Conservation (phyloP, 768 basidiomycete genomes). For the Trametes punicea region DNA sequence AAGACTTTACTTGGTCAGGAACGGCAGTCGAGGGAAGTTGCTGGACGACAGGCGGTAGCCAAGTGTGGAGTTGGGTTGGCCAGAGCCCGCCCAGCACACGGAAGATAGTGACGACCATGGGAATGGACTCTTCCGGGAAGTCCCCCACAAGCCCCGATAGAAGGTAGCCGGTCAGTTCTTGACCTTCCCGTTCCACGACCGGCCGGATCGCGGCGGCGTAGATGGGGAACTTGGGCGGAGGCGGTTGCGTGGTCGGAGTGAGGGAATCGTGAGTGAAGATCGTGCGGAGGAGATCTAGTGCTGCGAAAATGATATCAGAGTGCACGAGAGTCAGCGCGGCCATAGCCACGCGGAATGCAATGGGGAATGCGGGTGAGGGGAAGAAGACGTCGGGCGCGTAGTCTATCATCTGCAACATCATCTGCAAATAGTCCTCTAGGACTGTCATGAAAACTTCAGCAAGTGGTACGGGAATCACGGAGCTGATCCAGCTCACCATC, state of each 20-base stretch:
- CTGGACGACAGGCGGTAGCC: slow-evolving; percentile 71
- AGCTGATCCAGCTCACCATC: slow-evolving; percentile 63
- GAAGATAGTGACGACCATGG: slow-evolving; percentile 74
- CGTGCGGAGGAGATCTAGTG: slow-evolving; percentile 75
- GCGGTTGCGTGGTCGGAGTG: slow-evolving; percentile 37
- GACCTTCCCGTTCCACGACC: slow-evolving; percentile 68
- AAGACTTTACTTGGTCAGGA: slow-evolving; percentile 62
- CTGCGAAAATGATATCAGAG: slow-evolving; percentile 74
- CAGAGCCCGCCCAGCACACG: slow-evolving; percentile 65
- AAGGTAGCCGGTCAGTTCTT: slow-evolving; percentile 62
- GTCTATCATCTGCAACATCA: slow-evolving; percentile 66
- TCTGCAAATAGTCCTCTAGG: slow-evolving; percentile 89
- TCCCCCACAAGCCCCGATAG: slow-evolving; percentile 79
- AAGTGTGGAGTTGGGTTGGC: slow-evolving; percentile 63
- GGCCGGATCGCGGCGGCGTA: slow-evolving; percentile 62
- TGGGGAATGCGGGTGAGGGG: slow-evolving; percentile 70
- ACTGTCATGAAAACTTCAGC: slow-evolving; percentile 46
- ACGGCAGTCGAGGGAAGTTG: slow-evolving; percentile 59
- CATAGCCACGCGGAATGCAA: slow-evolving; percentile 74
- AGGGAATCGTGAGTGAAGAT: slow-evolving; percentile 77
- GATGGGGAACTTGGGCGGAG: slow-evolving; percentile 56
- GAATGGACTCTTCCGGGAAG: slow-evolving; percentile 83
- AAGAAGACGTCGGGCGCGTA: slow-evolving; percentile 75
- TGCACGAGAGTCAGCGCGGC: slow-evolving; percentile 80
- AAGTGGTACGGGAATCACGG: background rate